Conservation (phyloP, 2,329 filamentous ascomycete species). For the Chaetomiaceae sp. region DNA sequence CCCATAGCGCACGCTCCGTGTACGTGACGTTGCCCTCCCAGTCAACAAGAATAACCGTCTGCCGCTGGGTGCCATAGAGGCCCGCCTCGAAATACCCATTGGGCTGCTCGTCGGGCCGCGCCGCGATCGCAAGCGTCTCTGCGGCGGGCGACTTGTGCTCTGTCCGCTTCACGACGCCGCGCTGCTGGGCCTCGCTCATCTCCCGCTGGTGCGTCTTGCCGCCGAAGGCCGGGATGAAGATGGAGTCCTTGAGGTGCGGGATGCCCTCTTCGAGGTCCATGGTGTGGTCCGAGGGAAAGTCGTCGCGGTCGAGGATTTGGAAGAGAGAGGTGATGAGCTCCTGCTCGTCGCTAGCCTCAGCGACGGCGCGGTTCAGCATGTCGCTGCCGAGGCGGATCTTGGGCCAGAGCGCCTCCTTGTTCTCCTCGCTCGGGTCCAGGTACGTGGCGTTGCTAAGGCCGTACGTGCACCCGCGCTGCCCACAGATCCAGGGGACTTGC, state of each 20-base stretch:
- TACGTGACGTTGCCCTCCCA: conserved; percentile 59
- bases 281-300: conserved; percentile 43
- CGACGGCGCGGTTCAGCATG: conserved; percentile 42
- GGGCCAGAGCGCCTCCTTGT: conserved; percentile 43
- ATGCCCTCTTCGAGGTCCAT: conserved; percentile 52
- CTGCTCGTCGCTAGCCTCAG: conserved; percentile 43
- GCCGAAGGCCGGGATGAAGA: conserved; percentile 59
- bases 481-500: conserved; percentile 55
- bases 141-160: conserved; percentile 30
- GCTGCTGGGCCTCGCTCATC: conserved; percentile 39
- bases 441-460: conserved; percentile 62
- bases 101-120: conserved; percentile 34
- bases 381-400: conserved; percentile 54
- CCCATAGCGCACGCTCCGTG: conserved; percentile 57
- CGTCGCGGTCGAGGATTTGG: conserved; percentile 52
- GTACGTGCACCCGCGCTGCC: conserved; percentile 48
- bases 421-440: conserved; percentile 39
- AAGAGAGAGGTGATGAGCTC: conserved; percentile 50
- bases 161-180: conserved; percentile 33
- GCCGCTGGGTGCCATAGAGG: conserved; percentile 61
- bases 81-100: conserved; percentile 52
- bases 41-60: conserved; percentile 59
- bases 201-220: conserved; percentile 41
- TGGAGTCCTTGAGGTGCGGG: conserved; percentile 51
- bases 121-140: conserved; percentile 33